These are phyloP conservation scores for Scutellaria minor DNA, from an alignment of 257 asterid species.

Conservation along the genomic window DNA sequence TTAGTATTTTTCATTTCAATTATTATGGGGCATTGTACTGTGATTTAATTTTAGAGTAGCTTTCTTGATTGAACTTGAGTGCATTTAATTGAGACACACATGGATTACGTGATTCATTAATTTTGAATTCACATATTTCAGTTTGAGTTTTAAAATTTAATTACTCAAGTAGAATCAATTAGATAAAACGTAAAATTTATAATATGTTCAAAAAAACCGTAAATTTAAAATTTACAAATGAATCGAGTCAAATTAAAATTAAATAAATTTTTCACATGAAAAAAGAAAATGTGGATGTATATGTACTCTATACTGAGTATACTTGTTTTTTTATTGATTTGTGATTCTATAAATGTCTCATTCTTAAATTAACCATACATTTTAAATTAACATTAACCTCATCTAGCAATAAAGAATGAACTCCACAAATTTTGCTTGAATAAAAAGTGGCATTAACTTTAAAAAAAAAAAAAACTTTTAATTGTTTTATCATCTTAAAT, in stretches of 20 bases:
- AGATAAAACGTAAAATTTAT: background rate
- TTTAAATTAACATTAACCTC: too few species aligned
- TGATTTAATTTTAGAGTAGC: background rate
- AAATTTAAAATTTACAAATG: background rate
- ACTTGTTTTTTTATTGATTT: background rate
- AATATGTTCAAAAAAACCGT: background rate
- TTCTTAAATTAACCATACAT: background rate
- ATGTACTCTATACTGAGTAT: background rate
- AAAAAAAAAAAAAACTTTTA: too few species aligned
- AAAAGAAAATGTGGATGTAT: background rate
- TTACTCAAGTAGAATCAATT: too few species aligned
- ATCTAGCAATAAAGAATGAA: too few species aligned
- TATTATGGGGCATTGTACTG: background rate
- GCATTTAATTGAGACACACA: too few species aligned
- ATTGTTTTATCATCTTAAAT: too few species aligned
- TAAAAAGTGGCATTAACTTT: too few species aligned
- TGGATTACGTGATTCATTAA: too few species aligned
- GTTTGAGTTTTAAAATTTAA: background rate
- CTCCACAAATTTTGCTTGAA: too few species aligned
- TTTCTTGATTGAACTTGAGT: background rate
- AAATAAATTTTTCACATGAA: background rate
- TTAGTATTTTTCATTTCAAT: too few species aligned
- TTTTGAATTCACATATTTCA: background rate
- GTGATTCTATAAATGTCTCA: background rate
- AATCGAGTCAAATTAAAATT: background rate